Evolutionary conservation across 306 rosid genomes (phyloP).

Genomic region (Psophocarpus tetragonolobus): DNA sequence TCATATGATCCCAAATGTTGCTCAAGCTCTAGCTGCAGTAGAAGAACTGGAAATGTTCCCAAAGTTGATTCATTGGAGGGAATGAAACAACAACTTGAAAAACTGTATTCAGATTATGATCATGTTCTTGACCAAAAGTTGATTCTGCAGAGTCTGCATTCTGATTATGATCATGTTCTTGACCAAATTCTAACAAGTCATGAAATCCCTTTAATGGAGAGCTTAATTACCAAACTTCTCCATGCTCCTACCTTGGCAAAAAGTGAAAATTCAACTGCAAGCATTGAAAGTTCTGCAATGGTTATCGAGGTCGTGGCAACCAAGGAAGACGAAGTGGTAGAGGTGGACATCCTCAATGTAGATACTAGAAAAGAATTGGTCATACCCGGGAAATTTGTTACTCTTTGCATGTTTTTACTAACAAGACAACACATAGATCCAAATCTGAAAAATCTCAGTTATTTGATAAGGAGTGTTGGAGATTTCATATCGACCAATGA

Average conservation of each 20-base stretch:
- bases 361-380: too few species aligned
- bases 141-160: too few species aligned
- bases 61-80: background rate
- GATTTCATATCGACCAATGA: too few species aligned
- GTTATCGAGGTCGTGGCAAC: background rate
- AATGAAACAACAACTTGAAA: background rate
- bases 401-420: too few species aligned
- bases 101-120: background rate
- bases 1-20: too few species aligned
- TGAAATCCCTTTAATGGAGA: too few species aligned
- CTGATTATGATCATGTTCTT: too few species aligned
- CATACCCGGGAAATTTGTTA: too few species aligned
- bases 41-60: background rate
- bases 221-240: background rate
- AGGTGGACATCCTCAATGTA: background rate
- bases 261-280: background rate
- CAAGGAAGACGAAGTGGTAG: background rate
- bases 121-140: background rate
- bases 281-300: background rate
- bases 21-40: too few species aligned
- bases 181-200: background rate
- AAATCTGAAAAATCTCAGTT: too few species aligned
- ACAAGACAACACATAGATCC: too few species aligned
- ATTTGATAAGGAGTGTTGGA: too few species aligned
- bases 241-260: background rate